A percentile compares a stretch with the other conserved stretches of the same genome.
phyloP scores from a whole-genome alignment of 148 eudicot genomes.

The Rhododendron ovatum region DNA sequence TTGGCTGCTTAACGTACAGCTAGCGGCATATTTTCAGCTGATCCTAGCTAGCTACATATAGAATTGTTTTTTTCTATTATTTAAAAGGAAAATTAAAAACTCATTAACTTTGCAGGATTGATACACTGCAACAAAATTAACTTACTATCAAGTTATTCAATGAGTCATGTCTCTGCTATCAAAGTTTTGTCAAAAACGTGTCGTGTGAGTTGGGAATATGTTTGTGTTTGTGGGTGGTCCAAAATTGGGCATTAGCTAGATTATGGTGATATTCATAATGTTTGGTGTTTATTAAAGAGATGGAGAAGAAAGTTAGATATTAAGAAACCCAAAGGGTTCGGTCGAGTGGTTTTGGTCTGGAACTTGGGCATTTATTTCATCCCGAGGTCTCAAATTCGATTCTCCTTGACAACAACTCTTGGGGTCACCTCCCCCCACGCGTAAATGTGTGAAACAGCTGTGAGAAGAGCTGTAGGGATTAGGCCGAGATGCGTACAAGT shows the following conservation, averaged over 20 bases:
- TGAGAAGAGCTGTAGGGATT: accelerated
- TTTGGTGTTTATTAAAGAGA: background rate
- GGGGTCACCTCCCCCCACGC: accelerated
- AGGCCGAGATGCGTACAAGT: too few species aligned
- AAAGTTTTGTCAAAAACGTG: background rate
- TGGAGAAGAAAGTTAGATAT: too few species aligned
- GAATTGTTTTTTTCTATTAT: too few species aligned
- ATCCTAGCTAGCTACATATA: too few species aligned
- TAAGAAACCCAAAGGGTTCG: too few species aligned
- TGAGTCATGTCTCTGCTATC: background rate
- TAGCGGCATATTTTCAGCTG: background rate
- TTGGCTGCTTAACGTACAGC: background rate
- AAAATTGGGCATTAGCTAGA: background rate
- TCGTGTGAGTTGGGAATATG: background rate
- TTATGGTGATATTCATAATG: background rate
- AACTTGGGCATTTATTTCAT: too few species aligned
- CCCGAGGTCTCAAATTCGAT: too few species aligned
- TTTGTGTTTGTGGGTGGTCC: background rate
- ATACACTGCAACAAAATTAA: background rate
- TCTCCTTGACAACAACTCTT: too few species aligned
- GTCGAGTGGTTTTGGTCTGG: too few species aligned
- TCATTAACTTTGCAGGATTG: background rate
- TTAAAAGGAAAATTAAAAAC: too few species aligned
- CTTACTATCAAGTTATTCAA: background rate
- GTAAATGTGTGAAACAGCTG: too few species aligned